Base-by-base conservation (phyloP, 148 eudicot genomes). In the Rhododendron vialii region DNA sequence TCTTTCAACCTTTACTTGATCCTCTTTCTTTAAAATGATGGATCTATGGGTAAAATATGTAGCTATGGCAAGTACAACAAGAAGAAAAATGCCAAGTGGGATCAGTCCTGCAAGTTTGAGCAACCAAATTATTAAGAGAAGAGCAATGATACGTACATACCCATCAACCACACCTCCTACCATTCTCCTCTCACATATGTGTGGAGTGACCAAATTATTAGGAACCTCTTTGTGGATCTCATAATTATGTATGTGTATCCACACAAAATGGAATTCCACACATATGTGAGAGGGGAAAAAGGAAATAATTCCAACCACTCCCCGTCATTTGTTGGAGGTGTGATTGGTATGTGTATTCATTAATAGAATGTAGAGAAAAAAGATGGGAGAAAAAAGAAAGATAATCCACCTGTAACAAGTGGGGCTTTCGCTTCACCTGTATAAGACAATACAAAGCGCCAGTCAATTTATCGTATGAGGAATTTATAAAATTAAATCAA, bases 1-100 rank as follows among this genome's bases (percentile, higher is more conserved):
- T 2, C n/a, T 76, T n/a, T 84, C 53, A 55, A 78, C 78, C 81
- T 79, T 86, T 30, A 24, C 13, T 28, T 53, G 76, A 33, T 84
- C 73, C 14, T 76, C 53, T 59, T 57, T 67, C 77, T 80, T 79
- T 38, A 5, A 81, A 22, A 61, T 83, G 71, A 59, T 83, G 48
- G 47, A 12, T 2, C 41, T 73, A 35, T 13, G 17, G 38, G 83
- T 6, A 41, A 55, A 26, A 53, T 24, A 80, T n/a, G 28, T 18
- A 12, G 71, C 48, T 50, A 63, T 20, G 7, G 12, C 15, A 2
- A 81, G 28, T 7, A 84, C 24, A 50, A 71, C 20, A 3, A 77
- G 9, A 35, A 79, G 45, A 71, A 85, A 77, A 30, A 26, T n/a
- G 33, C 80, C 84, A 61, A 22, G 0, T 3, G 1, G 61, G 0